Evolutionary conservation across 768 basidiomycete species (phyloP).

Genomic region (Rhizopogon roseolus): DNA sequence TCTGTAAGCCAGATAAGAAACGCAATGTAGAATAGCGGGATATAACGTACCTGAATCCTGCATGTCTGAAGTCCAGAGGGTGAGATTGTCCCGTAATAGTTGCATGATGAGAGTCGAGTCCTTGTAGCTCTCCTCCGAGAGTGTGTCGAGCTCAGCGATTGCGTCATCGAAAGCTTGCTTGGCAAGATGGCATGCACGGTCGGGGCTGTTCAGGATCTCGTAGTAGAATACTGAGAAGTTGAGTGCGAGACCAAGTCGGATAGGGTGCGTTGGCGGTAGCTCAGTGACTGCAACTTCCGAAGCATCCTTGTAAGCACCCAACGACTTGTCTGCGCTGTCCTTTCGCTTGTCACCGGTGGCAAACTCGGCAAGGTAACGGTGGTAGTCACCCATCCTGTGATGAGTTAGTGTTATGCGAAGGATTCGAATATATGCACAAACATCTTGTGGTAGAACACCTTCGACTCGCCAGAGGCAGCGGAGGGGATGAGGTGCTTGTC

Average conservation of each 20-base stretch:
- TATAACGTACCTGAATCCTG: conserved; percentile 73
- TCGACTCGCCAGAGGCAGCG: conserved; percentile 93
- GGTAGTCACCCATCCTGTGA: conserved; percentile 96
- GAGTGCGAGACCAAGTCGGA: conserved; percentile 95
- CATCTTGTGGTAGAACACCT: conserved; percentile 99
- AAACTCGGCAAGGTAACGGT: conserved; percentile 98
- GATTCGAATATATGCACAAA: conserved; percentile 46
- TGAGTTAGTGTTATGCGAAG: conserved; percentile 9
- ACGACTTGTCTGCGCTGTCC: conserved; percentile 94
- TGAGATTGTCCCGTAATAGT: conserved; percentile 93
- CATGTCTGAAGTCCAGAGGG: conserved; percentile 98
- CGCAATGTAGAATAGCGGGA: background rate
- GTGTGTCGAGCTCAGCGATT: conserved; percentile 97
- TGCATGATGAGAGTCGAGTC: conserved; percentile 98
- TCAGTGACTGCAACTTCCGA: conserved; percentile 96
- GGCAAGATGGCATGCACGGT: conserved; percentile 96
- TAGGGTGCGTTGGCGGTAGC: conserved; percentile 94
- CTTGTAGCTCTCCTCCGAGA: conserved; percentile 99
- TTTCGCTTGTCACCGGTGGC: conserved; percentile 97
- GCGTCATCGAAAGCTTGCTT: conserved; percentile 99
- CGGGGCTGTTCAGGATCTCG: conserved; percentile 98
- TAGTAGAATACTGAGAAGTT: conserved; percentile 99
- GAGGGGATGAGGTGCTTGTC: conserved; percentile 98
- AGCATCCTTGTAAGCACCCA: conserved; percentile 96
- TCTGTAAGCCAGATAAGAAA: conserved; percentile 37